These are phyloP conservation scores for Solanum bulbocastanum DNA, from an alignment of 257 asterid genomes.

Conservation along the genomic window DNA sequence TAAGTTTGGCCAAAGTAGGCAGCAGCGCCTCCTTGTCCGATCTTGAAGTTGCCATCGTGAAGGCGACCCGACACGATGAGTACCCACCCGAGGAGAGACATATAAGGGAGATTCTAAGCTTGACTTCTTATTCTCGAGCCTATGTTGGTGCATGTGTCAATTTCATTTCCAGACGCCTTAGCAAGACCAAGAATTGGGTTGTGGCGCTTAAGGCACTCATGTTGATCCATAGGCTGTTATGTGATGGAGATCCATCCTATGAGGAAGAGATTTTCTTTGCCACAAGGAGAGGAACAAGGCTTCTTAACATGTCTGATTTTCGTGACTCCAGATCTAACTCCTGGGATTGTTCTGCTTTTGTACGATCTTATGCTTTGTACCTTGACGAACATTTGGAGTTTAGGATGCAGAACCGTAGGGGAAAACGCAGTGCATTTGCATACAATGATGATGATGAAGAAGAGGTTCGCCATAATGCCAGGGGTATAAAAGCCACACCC, in stretches of 20 bases:
- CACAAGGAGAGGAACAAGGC: slow-evolving; percentile 81
- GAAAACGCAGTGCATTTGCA: slow-evolving; percentile 37
- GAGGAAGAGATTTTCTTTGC: slow-evolving; percentile 91
- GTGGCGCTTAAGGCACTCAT: slow-evolving; percentile 81
- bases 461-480: slow-evolving; percentile 13
- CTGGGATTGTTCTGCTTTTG: slow-evolving; percentile 92
- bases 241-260: slow-evolving; percentile 62
- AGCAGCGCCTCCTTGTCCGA: slow-evolving; percentile 65
- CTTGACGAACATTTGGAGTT: slow-evolving; percentile 79
- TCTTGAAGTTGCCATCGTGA: slow-evolving; percentile 87
- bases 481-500: slow-evolving; percentile 19
- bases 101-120: slow-evolving; percentile 58
- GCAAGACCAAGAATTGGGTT: slow-evolving; percentile 83
- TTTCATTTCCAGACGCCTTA: slow-evolving; percentile 69
- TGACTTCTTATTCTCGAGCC: slow-evolving; percentile 66
- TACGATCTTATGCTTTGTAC: slow-evolving; percentile 60
- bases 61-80: slow-evolving; percentile 96
- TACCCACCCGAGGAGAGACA: slow-evolving; percentile 83
- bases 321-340: slow-evolving; percentile 54
- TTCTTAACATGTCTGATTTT: slow-evolving; percentile 84
- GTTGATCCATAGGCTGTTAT: slow-evolving; percentile 70
- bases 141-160: slow-evolving; percentile 56
- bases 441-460: slow-evolving; percentile 22
- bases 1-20: slow-evolving; percentile 80
- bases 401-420: slow-evolving; percentile 59